Percentiles rank a stretch among this genome's conserved stretches.
Evolutionary conservation across 805 yeast genomes (phyloP).

Genomic region (Wickerhamomyces hampshirensis): DNA sequence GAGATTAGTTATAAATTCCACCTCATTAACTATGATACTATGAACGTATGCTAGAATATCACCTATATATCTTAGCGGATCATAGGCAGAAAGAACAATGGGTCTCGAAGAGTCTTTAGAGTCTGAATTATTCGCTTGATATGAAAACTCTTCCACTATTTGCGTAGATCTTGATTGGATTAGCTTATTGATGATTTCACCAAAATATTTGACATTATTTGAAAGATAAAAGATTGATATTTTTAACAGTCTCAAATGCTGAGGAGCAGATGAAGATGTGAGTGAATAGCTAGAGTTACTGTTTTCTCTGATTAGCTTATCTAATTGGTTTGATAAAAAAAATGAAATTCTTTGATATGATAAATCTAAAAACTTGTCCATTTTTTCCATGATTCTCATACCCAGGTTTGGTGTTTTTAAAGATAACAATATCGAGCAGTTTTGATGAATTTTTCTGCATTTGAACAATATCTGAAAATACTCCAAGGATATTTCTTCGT

Average conservation of each 20-base stretch:
- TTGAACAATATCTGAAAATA: slow-evolving; percentile 58
- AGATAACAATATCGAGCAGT: slow-evolving; percentile 67
- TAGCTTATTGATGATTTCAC: slow-evolving; percentile 56
- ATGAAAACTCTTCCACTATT: slow-evolving; percentile 61
- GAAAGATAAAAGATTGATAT: slow-evolving; percentile 30
- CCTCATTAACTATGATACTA: slow-evolving; percentile 79
- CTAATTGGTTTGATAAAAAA: slow-evolving; percentile 31
- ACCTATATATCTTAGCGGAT: slow-evolving; percentile 78
- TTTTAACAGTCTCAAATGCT: slow-evolving; percentile 25
- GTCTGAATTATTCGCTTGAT: slow-evolving; percentile 39
- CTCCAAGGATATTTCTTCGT: slow-evolving; percentile 37
- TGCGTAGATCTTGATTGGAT: slow-evolving; percentile 62
- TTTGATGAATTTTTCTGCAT: slow-evolving; percentile 58
- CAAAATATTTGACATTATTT: slow-evolving; percentile 46
- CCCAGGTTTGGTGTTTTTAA: slow-evolving; percentile 67
- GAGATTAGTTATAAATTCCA: slow-evolving; percentile 64
- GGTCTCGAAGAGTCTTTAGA: slow-evolving; percentile 35
- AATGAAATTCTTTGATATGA: slow-evolving; percentile 52
- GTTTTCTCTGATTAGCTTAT: slow-evolving; percentile 8
- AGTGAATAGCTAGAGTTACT: slow-evolving; percentile 13
- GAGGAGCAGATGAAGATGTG: slow-evolving; percentile 4
- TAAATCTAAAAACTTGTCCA: slow-evolving; percentile 44
- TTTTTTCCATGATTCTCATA: slow-evolving; percentile 53
- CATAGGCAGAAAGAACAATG: slow-evolving; percentile 63
- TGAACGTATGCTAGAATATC: slow-evolving; percentile 88